Conservation (phyloP, 1,139 yeast genomes). For the Pichia terricola region DNA sequence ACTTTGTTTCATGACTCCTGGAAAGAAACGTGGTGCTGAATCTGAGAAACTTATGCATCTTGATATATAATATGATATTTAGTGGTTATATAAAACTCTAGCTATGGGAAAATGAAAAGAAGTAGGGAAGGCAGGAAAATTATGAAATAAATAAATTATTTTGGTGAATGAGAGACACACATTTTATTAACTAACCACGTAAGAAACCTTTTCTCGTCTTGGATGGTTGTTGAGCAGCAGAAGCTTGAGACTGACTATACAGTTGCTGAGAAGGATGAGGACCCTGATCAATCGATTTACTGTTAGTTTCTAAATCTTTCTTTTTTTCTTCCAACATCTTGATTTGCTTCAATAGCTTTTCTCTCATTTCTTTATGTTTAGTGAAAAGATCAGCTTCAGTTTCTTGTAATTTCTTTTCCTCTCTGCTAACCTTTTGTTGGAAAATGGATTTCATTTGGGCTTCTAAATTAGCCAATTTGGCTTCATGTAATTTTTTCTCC, state of each 20-base stretch:
- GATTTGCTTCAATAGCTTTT: constrained; percentile 79
- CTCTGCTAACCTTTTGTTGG: constrained; percentile 93
- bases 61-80: no score
- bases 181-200: constrained; percentile 28
- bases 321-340: constrained; percentile 87
- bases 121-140: no score
- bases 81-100: no score
- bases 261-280: constrained; percentile 3
- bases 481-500: constrained; percentile 88
- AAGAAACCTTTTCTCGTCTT: constrained; percentile 55
- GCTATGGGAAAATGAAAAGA: no score
- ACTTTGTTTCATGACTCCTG: no score
- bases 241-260: neutral
- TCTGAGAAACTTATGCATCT: no score
- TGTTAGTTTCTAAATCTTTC: constrained; percentile 51
- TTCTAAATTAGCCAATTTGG: constrained; percentile 89
- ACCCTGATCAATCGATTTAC: constrained; percentile 31
- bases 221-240: constrained; percentile 27
- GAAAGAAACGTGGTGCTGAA: no score
- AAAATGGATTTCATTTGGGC: constrained; percentile 94
- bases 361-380: constrained; percentile 96
- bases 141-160: no score
- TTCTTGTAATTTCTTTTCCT: constrained; percentile 94
- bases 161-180: no score
- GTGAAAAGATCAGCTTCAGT: constrained; percentile 95